Evolutionary conservation across 169 alveolate genomes (phyloP), one percentile per base, ranked within the genome.

Genomic region (Plasmodium ovale): DNA sequence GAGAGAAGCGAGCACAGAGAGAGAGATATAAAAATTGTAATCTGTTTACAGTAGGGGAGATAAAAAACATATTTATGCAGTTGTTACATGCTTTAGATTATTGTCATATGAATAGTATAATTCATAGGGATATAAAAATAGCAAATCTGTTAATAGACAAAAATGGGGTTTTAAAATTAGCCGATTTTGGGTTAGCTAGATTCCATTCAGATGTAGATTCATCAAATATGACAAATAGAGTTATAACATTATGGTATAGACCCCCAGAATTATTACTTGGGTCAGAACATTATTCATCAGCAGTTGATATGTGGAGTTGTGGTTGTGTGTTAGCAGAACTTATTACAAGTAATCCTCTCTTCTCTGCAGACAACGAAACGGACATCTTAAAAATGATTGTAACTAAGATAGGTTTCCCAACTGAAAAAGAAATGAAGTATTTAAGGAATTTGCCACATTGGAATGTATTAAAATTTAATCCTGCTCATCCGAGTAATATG

Each of bases 191-290:
- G 0, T 90, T 98, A 47, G 99, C 99, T 12, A 92, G 99, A 59
- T 68, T 92, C 56, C 92, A 88, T 77, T 87, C 95, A n/a, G 62
- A 77, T 77, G 82, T 71, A 19, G 92, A 93, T 3, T 79, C 93
- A 59, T 95, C 95, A 47, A 72, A 89, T 49, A 96, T 96, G 68
- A 98, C 99, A 0, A 98, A 98, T 77, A 92, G 98, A 85, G 99
- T 98, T 3, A 97, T 98, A n/a, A 97, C 99, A 6, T 93, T 97
- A 33, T 98, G 99, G 99, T 98, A 98, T 89, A 88, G 99, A 60
- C 98, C 99, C 3, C 99, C 99, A n/a, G 99, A 98, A 87, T 92
- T 98, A 21, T 91, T 98, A 87, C 93, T 98, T 60, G 99, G 99
- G 6, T 94, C 96, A 33, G 96, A 95, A 59, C 67, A 92, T 71